phyloP scores from a whole-genome alignment of 2,329 filamentous ascomycete genomes.

The Rutstroemia sydowiana region DNA sequence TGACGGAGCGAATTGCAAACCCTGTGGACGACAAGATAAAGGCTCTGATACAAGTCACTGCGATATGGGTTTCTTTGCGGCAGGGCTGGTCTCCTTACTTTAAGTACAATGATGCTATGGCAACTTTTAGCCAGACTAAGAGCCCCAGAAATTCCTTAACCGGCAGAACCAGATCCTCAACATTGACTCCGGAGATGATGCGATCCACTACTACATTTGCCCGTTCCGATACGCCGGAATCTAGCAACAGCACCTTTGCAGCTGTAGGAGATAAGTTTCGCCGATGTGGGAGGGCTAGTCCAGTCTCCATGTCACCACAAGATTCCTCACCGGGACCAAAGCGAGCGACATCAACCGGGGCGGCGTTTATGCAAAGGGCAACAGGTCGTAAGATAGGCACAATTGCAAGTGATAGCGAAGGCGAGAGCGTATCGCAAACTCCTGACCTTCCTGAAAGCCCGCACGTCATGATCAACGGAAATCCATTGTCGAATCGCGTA shows the following conservation, averaged over 20 bases:
- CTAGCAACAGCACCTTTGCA: constrained; percentile 13
- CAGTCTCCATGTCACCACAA: constrained; percentile 10
- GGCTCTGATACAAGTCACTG: constrained; percentile 44
- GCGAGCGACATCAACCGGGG: constrained; percentile 39
- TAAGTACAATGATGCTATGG: constrained; percentile 28
- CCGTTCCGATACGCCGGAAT: constrained; percentile 22
- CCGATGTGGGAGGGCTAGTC: constrained; percentile 16
- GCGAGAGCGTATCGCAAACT: constrained; percentile 14
- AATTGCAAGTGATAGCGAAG: constrained; percentile 25
- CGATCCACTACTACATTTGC: constrained; percentile 14
- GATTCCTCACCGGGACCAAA: constrained; percentile 28
- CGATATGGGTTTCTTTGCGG: constrained; percentile 44
- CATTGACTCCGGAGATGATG: constrained; percentile 21
- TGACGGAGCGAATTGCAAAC: constrained; percentile 30
- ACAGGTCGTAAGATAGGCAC: constrained; percentile 22
- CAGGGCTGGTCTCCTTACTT: constrained; percentile 37
- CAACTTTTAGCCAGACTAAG: constrained; percentile 7
- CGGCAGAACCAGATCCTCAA: constrained; percentile 20
- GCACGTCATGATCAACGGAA: not conserved
- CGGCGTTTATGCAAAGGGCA: constrained; percentile 37
- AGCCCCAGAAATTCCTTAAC: constrained; percentile 6
- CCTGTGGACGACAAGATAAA: constrained; percentile 39
- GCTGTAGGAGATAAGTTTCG: constrained; percentile 19
- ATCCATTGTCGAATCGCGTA: constrained; percentile 7
- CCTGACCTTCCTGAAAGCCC: constrained; percentile 4